Evolutionary conservation across 1,284 basidiomycete species (phyloP), one percentile per base, ranked within the genome.

Genomic region (Ceratobasidium theobromae): DNA sequence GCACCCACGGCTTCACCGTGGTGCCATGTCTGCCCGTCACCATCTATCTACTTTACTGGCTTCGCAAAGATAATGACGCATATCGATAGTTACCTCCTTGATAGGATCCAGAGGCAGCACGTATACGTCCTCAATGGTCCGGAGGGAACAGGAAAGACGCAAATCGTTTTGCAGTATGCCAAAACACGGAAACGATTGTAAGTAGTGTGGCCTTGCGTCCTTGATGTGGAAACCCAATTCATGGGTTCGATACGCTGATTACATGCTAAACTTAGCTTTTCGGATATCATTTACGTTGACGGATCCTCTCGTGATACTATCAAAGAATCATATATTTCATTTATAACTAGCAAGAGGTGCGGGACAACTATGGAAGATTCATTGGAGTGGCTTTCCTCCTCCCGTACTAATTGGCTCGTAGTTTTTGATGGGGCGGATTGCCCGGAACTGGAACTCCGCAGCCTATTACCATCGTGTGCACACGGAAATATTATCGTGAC

Each of bases 401-500:
- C 3, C n/a, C 25, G 30, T 2, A 52, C 6, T 6, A 32, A 52
- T 32, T 52, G 49, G 49, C 23, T 52, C 8, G 33, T 52, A 4
- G 21, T 52, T 6, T 21, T 52, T 30, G 49, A 52, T 21, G 27
- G 49, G 11, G 49, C 27, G 16, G 16, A 52, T 33, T 5, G 27
- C 2, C 8, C 6, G 5, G 49, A 30, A 16, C 49, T 52, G 4
- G 49, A 52, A 28, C 4, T 52, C 25, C 25, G 49, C n/a, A 32
- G 25, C 14, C n/a, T 52, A 32, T 6, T 52, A 3, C 49, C 49
- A 6, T 32, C 49, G 3, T 52, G 49, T 21, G 16, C 27, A 14
- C 49, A 52, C 27, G 49, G 49, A 32, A 52, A 52, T 32, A n/a
- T 52, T 14, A 52, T 52, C 21, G n/a, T 52, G 3, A 52, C 49